Evolutionary conservation across 2,329 filamentous ascomycete genomes (phyloP).

Genomic region (Stemphylium vesicarium): DNA sequence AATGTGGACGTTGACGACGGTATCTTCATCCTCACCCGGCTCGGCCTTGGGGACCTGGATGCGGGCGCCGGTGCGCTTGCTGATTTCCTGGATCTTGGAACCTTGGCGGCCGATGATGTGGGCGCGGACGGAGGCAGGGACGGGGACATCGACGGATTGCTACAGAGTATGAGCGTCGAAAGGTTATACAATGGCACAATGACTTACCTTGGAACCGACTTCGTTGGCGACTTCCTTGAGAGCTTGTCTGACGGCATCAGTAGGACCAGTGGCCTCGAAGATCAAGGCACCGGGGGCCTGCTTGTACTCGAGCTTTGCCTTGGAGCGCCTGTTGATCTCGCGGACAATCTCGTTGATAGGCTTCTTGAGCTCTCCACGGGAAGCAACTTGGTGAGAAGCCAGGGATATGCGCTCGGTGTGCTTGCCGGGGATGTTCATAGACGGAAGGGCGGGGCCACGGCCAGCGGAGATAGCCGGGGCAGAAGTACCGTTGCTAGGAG

Average conservation of each 20-base stretch:
- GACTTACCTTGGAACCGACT: slow-evolving; percentile 79
- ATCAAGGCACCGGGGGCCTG: slow-evolving; percentile 75
- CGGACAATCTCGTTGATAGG: slow-evolving; percentile 84
- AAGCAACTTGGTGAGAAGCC: slow-evolving; percentile 76
- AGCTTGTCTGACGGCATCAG: slow-evolving; percentile 83
- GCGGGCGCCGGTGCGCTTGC: slow-evolving; percentile 85
- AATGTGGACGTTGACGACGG: slow-evolving; percentile 82
- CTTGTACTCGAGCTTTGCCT: slow-evolving; percentile 81
- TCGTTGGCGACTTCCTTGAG: slow-evolving; percentile 88
- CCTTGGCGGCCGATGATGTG: slow-evolving; percentile 95
- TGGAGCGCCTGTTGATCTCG: slow-evolving; percentile 91
- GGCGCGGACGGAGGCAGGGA: slow-evolving; percentile 82
- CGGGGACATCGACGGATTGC: slow-evolving; percentile 74
- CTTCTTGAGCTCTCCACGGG: slow-evolving; percentile 79
- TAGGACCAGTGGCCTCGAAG: slow-evolving; percentile 85
- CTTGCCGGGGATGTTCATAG: slow-evolving; percentile 80
- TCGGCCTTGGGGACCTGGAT: slow-evolving; percentile 89
- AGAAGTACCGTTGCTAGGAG: slow-evolving; percentile 58
- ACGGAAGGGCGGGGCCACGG: slow-evolving; percentile 55
- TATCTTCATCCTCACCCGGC: slow-evolving; percentile 77
- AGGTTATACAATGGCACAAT: neutral
- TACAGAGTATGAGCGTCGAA: slow-evolving; percentile 38
- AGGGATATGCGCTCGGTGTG: slow-evolving; percentile 78
- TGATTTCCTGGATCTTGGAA: slow-evolving; percentile 85
- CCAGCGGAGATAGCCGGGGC: slow-evolving; percentile 46